Evolutionary conservation across 2,329 filamentous ascomycete genomes (phyloP), one percentile per base, ranked within the genome.

Genomic region (Ophiosphaerella korrae): DNA sequence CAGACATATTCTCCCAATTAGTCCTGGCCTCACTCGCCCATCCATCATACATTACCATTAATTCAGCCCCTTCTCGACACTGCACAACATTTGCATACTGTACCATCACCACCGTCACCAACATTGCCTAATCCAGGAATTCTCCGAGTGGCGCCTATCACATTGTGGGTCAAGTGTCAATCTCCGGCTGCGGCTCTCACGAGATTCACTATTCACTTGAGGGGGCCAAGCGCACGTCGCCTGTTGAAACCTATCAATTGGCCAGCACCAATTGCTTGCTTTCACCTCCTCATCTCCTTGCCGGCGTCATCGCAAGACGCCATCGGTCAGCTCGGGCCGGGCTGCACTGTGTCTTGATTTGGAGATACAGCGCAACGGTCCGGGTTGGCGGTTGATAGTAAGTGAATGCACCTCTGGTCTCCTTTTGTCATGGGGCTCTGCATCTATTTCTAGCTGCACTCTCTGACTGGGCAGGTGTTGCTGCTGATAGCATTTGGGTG

Each of bases 321-420:
- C 62, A 62, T 67, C 61, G 47, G 60, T 66, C 66, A 66, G 64
- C 67, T 63, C 57, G 61, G 62, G 40, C 64, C 61, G 63, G 58
- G 58, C 64, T 67, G 66, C 63, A 63, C 62, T 68, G 67, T 68
- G 62, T 68, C 58, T 58, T 48, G 45, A 40, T 59, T 44, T 56
- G 48, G 52, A 60, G 63, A 66, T 68, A 69, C 62, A 66, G 67
- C 60, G 66, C 66, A 63, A 60, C 63, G 62, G 59, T 67, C 62
- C 62, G 60, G 50, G 58, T 64, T 61, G 63, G 54, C 62, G 55
- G 58, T 71, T 60, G 58, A 64, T 60, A 62, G 66, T 69, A 49
- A 65, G 66, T 64, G 51, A 45, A 12, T 46, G 34, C 48, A 37
- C 54, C 24, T 31, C 26, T 39, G 26, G 33, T 26, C 11, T 23